phyloP scores from a whole-genome alignment of 139 green algal species.

The Chara braunii region DNA sequence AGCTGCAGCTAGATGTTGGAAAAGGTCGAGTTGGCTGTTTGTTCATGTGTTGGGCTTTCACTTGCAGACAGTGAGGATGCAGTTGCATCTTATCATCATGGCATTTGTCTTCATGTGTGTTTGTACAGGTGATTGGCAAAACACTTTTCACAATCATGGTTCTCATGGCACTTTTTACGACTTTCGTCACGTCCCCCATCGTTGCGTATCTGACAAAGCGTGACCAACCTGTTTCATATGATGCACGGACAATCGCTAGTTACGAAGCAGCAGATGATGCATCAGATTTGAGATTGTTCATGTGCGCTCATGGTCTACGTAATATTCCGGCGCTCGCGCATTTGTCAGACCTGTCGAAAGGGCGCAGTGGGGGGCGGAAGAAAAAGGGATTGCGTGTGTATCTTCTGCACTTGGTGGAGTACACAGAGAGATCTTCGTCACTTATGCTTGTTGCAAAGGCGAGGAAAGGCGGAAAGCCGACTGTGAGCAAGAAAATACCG shows the following conservation, averaged over 20 bases:
- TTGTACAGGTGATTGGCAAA: constrained; percentile 26
- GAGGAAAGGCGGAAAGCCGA: no score
- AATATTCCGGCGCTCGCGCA: constrained; percentile 34
- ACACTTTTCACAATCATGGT: constrained; percentile 39
- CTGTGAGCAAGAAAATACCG: no score
- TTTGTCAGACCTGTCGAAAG: no score
- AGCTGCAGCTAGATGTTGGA: no score
- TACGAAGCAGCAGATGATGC: constrained; percentile 16
- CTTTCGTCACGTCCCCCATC: constrained; percentile 37
- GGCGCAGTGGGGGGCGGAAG: no score
- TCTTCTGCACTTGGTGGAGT: constrained; percentile 32
- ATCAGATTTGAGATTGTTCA: constrained; percentile 27
- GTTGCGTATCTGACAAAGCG: constrained; percentile 33
- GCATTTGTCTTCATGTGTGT: no score
- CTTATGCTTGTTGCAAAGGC: constrained; percentile 42
- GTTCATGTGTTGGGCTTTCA: no score
- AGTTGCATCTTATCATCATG: no score
- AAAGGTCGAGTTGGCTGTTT: no score
- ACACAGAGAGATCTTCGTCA: constrained; percentile 27
- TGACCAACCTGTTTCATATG: no score
- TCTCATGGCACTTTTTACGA: constrained; percentile 41
- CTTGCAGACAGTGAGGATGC: no score
- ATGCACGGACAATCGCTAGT: constrained; percentile 2
- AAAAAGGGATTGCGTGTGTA: constrained; percentile 20
- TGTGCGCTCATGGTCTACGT: constrained; percentile 38